These are phyloP conservation scores for Coniochaeta sp. DNA, from an alignment of 2,329 filamentous ascomycete species.

Conservation along the genomic window DNA sequence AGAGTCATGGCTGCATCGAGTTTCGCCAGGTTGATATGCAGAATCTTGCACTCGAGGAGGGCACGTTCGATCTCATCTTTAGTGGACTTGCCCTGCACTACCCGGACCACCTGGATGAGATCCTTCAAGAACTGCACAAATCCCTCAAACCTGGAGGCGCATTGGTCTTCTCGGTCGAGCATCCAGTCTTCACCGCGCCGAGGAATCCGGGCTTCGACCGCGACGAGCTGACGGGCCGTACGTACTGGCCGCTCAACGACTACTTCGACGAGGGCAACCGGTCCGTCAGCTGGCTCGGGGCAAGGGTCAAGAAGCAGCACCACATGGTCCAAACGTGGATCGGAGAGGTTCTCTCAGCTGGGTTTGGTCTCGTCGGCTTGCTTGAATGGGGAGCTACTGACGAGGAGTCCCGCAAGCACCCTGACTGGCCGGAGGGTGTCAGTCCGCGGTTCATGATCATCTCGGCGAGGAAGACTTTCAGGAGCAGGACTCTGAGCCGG, in stretches of 20 bases:
- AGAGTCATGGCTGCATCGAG: neutral
- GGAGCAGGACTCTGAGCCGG: neutral
- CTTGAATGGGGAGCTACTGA: neutral
- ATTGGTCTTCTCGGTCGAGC: slow-evolving; percentile 33
- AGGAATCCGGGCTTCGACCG: slow-evolving; percentile 4
- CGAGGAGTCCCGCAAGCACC: neutral
- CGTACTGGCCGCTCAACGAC: slow-evolving; percentile 1
- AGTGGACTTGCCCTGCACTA: slow-evolving; percentile 30
- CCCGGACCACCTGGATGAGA: slow-evolving; percentile 16
- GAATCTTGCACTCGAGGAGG: slow-evolving; percentile 11
- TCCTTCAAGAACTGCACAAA: slow-evolving; percentile 12
- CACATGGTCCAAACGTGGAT: slow-evolving; percentile 3
- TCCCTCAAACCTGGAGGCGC: slow-evolving; percentile 16
- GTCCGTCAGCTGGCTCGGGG: slow-evolving; percentile 1
- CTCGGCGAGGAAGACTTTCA: neutral
- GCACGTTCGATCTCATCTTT: slow-evolving; percentile 24
- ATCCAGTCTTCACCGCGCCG: slow-evolving; percentile 31
- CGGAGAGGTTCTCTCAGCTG: neutral
- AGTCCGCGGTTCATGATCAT: slow-evolving; percentile 2
- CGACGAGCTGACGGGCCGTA: neutral
- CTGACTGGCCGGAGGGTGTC: slow-evolving; percentile 2
- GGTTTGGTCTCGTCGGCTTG: neutral
- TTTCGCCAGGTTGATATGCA: slow-evolving; percentile 19
- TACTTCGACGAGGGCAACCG: slow-evolving; percentile 3
- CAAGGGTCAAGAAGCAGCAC: slow-evolving; percentile 3